Evolutionary conservation across 2,329 filamentous ascomycete genomes (phyloP).

Genomic region (Colletotrichum paranaense): DNA sequence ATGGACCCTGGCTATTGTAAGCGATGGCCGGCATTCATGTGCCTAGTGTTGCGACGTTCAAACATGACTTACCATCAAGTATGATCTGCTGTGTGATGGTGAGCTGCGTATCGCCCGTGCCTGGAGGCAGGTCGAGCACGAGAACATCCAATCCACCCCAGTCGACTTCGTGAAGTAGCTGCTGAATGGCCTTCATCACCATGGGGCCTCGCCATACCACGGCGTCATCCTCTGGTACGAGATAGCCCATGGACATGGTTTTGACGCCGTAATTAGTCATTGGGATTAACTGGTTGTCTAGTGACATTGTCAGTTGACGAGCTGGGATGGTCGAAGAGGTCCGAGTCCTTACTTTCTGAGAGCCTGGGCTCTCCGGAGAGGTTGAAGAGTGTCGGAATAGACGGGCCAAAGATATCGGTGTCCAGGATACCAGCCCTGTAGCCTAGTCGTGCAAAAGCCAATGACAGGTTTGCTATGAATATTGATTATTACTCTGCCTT

Average conservation of each 20-base stretch:
- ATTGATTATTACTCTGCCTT: constrained; percentile 37
- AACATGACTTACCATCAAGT: constrained; percentile 75
- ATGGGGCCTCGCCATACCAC: constrained; percentile 97
- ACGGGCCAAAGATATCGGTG: constrained; percentile 96
- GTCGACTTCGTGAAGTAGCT: constrained; percentile 93
- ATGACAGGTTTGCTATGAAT: constrained; percentile 76
- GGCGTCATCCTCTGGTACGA: constrained; percentile 82
- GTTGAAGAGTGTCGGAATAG: constrained; percentile 89
- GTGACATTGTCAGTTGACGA: background rate
- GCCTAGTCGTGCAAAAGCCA: constrained; percentile 86
- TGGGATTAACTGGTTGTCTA: constrained; percentile 85
- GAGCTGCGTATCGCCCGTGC: constrained; percentile 94
- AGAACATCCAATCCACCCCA: constrained; percentile 92
- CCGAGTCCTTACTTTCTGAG: constrained; percentile 68
- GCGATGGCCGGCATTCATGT: background rate
- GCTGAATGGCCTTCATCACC: constrained; percentile 97
- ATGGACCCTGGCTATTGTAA: constrained; percentile 69
- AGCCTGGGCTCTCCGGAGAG: constrained; percentile 83
- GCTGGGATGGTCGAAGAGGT: background rate
- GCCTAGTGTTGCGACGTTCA: background rate
- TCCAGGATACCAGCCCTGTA: constrained; percentile 90
- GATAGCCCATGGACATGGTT: constrained; percentile 98
- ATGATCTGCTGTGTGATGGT: constrained; percentile 96
- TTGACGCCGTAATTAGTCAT: constrained; percentile 95
- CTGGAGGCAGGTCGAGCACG: constrained; percentile 90